Base-by-base conservation (phyloP, 331 rosid species). In the Phaseolus coccineus region DNA sequence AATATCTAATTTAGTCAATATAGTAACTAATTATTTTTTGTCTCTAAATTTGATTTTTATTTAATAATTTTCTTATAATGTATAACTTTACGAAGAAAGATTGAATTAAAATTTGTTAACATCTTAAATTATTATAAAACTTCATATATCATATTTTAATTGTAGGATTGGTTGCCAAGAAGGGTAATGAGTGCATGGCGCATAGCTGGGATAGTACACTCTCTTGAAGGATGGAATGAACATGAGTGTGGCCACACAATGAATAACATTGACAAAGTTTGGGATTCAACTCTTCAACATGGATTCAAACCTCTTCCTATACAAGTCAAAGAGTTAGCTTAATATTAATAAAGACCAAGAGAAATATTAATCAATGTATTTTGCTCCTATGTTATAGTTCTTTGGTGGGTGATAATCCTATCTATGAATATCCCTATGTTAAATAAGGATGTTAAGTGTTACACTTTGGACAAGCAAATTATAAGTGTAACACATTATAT, bases 131-230 rank as follows among this genome's bases (percentile, higher is more conserved):
- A 12, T 16, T n/a, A n/a, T 25, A 7, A 28, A 57, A 25, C 1
- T 48, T 72, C 1, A 30, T 4, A 24, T 33, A 19, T 6, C 16
- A 59, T 28, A 6, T 19, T 6, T 53, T 12, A 11, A 48, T 62
- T 55, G 50, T 71, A 88, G 88, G 86, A 88, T 61, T 90, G 92
- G 90, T 66, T 90, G 69, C 83, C 90, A 76, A 90, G 92, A 61
- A 83, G 88, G 76, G 91, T 85, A 14, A 90, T 87, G 91, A 90
- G 94, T 71, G 95, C 89, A 48, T 85, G 92, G 85, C 84, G 95
- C 25, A 71, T 88, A 55, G 91, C 87, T 1, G 95, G 90, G 4
- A 88, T 90, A 74, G 76, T 90, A 12, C 91, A 87, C n/a, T 87
- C 78, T 39, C 76, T 85, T 30, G 91, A 90, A 85, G 89, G 87